Evolutionary conservation across 352 stramenopile genomes (phyloP), one percentile per base, ranked within the genome.

Genomic region (Phytophthora capsici): DNA sequence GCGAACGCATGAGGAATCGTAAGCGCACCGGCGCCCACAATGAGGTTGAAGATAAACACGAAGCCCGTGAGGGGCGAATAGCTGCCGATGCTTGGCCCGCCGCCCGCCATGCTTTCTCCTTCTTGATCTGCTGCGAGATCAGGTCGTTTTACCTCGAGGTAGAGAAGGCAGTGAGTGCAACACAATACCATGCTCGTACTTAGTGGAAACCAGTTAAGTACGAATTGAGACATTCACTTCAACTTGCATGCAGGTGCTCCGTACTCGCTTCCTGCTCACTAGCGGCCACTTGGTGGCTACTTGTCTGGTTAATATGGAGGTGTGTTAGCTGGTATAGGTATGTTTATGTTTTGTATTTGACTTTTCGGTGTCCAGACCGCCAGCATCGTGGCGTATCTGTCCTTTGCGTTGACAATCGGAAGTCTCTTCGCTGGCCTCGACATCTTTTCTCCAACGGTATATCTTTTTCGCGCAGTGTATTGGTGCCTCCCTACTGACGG

Each of bases 31-130:
- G 88, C 87, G 47, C 86, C 88, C 25, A 96, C 88, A 59, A 96
- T 94, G 63, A 95, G 86, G 73, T 96, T 96, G 73, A 96, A 95
- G 71, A 96, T 90, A 76, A 96, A 96, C n/a, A 96, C 77, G 62
- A 96, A 96, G 73, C 86, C 88, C 64, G 88, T 96, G 47, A 89
- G 69, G 61, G 86, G 86, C 66, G 88, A 93, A 73, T 95, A 95
- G 73, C 80, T 91, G 14, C 84, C 82, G 48, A 81, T 79, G 57
- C 48, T 75, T 6, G 66, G 71, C n/a, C 56, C 73, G 50, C 75
- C 77, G 58, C 79, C 75, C 26, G 77, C 77, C 84, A 91, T 93
- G 26, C 14, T 63, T 17, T 34, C 28, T 34, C 14, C 48, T 30
- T 48, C 8, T 50, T 47, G 20, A n/a, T 57, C 23, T 38, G 41